These are phyloP conservation scores for Glomus cerebriforme DNA, from an alignment of 192 early-diverging fungal species.

Conservation along the genomic window DNA sequence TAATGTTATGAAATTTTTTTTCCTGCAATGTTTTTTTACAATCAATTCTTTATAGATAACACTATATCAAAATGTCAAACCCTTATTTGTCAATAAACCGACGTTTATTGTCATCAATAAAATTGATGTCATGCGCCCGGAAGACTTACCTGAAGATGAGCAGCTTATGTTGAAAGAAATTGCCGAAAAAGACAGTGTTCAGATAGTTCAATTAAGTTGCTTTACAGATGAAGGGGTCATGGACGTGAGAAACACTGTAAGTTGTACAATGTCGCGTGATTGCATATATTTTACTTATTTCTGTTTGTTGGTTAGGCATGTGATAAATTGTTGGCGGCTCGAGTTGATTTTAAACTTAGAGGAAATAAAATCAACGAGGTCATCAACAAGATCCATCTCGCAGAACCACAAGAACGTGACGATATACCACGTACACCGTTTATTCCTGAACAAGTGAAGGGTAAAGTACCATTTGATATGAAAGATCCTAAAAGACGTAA, in stretches of 20 bases:
- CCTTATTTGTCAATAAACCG: conserved; percentile 98
- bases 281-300: not conserved
- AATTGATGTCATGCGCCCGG: conserved; percentile 86
- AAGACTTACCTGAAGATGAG: conserved; percentile 74
- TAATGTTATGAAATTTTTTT: not conserved
- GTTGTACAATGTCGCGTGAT: not conserved
- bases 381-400: conserved; percentile 95
- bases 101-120: conserved; percentile 94
- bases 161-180: conserved; percentile 76
- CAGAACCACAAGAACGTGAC: conserved; percentile 86
- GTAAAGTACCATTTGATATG: conserved; percentile 72
- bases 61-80: conserved; percentile 94
- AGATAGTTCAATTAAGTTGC: conserved; percentile 82
- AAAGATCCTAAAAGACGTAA: conserved; percentile 80
- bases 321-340: conserved; percentile 86
- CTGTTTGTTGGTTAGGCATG: conserved; percentile 62
- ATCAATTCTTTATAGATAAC: conserved; percentile 44
- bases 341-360: conserved; percentile 96
- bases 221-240: conserved; percentile 96
- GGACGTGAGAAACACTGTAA: conserved; percentile 79
- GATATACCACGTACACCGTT: conserved; percentile 76
- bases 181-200: conserved; percentile 64
- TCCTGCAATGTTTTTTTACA: not conserved
- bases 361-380: conserved; percentile 86
- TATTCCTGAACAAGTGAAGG: conserved; percentile 77